Percentiles rank a stretch among this genome's conserved stretches.
These are phyloP conservation scores for Leucosporidium creatinivorum DNA, from an alignment of 768 basidiomycete species.

Conservation along the genomic window DNA sequence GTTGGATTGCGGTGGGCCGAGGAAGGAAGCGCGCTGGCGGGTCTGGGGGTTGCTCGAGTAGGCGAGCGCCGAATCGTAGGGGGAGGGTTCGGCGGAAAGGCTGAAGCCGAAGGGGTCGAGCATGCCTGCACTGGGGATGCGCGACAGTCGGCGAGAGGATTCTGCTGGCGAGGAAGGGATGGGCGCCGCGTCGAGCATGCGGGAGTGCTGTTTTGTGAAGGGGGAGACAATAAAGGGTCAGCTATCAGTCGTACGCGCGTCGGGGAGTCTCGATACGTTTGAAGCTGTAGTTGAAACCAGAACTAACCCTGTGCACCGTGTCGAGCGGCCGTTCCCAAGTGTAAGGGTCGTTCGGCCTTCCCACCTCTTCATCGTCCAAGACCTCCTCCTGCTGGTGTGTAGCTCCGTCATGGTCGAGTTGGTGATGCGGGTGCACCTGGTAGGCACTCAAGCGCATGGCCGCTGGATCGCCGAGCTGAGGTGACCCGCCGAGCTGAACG, in stretches of 20 bases:
- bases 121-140: slow-evolving; percentile 24
- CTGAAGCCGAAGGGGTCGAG: slow-evolving; percentile 30
- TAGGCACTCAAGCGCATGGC: too few relatives aligned
- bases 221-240: neutral
- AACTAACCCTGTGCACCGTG: slow-evolving; percentile 21
- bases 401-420: neutral
- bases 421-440: too few relatives aligned
- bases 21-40: neutral
- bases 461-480: too few relatives aligned
- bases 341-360: slow-evolving; percentile 19
- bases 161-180: neutral
- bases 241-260: neutral
- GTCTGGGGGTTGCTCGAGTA: neutral
- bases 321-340: slow-evolving; percentile 27
- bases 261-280: neutral
- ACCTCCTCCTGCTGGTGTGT: slow-evolving; percentile 25
- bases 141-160: neutral
- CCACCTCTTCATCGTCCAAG: slow-evolving; percentile 9
- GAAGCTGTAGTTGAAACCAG: neutral
- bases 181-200: slow-evolving; percentile 22
- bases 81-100: slow-evolving; percentile 16
- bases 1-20: too few relatives aligned
- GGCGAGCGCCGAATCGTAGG: slow-evolving; percentile 9
- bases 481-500: too few relatives aligned
- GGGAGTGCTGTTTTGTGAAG: slow-evolving; percentile 17